A percentile compares a stretch with the other conserved stretches of the same genome.
Conservation (phyloP, 1,284 basidiomycete species). For the Thecaphora thlaspeos region DNA sequence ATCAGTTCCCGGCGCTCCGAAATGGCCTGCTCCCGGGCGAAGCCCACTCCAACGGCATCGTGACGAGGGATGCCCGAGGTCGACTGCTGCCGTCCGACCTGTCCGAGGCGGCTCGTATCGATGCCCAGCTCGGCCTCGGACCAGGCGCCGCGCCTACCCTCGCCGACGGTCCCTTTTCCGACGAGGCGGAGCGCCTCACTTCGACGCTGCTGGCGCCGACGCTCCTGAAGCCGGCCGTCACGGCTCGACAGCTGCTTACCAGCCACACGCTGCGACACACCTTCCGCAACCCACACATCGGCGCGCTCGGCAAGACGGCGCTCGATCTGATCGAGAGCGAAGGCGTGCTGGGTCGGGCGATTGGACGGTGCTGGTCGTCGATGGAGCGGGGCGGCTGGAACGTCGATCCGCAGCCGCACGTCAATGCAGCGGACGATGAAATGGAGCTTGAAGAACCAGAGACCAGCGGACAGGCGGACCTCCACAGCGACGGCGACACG, state of each 20-base stretch:
- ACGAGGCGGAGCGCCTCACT: conserved; percentile 26
- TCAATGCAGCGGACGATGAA: conserved; percentile 6
- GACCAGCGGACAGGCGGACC: conserved; percentile 7
- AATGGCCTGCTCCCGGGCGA: conserved; percentile 18
- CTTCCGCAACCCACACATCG: conserved; percentile 55
- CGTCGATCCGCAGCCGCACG: conserved; percentile 26
- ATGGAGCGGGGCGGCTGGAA: conserved; percentile 47
- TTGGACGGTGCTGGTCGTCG: conserved; percentile 51
- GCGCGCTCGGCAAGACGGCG: conserved; percentile 52
- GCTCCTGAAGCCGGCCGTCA: conserved; percentile 50
- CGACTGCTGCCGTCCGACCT: conserved; percentile 25
- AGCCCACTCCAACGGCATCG: conserved; percentile 6
- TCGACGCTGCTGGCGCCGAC: conserved; percentile 52
- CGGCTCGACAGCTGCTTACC: conserved; percentile 45
- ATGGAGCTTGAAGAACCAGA: conserved; percentile 24
- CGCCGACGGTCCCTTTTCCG: conserved; percentile 4
- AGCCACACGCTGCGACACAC: conserved; percentile 53
- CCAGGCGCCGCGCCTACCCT: conserved; percentile 5
- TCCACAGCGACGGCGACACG: conserved; percentile 1
- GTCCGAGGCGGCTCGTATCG: conserved; percentile 31
- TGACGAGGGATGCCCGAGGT: conserved; percentile 17
- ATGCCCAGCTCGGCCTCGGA: conserved; percentile 31
- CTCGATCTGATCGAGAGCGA: conserved; percentile 56
- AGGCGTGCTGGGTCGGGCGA: conserved; percentile 42
- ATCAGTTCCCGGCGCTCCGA: conserved; percentile 22